Percentiles rank a stretch among this genome's conserved stretches.
Conservation (phyloP, 345 rosid species). For the Clausena lansium region DNA sequence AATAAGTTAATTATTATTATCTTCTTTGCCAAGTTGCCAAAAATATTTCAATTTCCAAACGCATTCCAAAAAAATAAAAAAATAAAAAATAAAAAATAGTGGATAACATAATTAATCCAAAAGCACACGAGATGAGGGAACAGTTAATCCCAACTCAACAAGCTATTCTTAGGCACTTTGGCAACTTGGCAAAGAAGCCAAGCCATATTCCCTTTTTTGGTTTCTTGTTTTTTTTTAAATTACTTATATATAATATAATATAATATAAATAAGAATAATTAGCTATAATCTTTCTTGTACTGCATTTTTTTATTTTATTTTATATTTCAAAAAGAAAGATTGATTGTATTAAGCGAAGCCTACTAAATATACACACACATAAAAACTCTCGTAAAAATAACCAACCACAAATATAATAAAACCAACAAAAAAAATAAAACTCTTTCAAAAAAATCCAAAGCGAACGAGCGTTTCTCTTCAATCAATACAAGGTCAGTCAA, state of each 20-base stretch:
- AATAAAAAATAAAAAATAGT: no score
- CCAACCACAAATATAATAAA: background rate
- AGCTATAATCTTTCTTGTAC: no score
- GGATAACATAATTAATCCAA: background rate
- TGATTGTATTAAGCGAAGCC: background rate
- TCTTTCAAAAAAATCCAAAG: background rate
- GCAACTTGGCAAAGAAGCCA: conserved; percentile 25
- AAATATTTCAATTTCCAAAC: no score
- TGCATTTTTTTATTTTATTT: background rate
- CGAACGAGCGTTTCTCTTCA: background rate
- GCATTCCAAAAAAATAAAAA: no score
- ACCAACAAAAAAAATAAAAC: background rate
- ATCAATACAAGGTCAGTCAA: conserved; percentile 21
- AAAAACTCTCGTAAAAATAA: conserved; percentile 5
- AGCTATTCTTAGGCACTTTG: conserved; percentile 36
- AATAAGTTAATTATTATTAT: no score
- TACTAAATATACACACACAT: conserved; percentile 1
- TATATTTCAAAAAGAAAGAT: background rate
- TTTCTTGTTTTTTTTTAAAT: background rate
- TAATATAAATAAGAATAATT: no score
- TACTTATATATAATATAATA: no score
- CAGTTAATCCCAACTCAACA: conserved; percentile 34
- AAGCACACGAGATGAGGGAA: background rate
- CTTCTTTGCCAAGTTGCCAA: no score
- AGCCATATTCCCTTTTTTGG: background rate